Conservation (phyloP, 176 grass and related monocot genomes). For the Hyparrhenia diplandra region DNA sequence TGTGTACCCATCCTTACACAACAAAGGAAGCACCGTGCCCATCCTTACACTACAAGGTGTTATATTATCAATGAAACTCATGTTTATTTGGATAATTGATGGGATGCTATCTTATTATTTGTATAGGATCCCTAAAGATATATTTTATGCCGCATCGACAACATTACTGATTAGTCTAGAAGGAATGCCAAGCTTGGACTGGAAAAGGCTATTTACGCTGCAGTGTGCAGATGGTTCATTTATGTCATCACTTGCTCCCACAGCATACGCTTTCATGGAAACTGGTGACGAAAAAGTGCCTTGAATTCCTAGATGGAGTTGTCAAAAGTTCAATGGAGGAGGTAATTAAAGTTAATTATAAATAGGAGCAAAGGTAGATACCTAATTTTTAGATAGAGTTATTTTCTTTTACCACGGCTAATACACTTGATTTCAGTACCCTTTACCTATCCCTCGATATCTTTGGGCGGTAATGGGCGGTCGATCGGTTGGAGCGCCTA, state of each 20-base stretch:
- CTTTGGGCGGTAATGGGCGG: conserved; percentile 40
- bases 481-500: conserved; percentile 44
- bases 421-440: conserved; percentile 26
- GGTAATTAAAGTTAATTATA: not conserved
- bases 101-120: not conserved
- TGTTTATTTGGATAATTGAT: too few species aligned
- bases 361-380: too few species aligned
- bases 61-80: too few species aligned
- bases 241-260: conserved; percentile 33
- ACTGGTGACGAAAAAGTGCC: conserved; percentile 29
- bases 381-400: too few species aligned
- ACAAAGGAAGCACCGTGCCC: too few species aligned
- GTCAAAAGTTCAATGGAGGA: conserved; percentile 28
- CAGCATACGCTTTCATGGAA: conserved; percentile 40
- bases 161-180: conserved; percentile 42
- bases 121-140: conserved; percentile 39
- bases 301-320: conserved; percentile 37
- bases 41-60: too few species aligned
- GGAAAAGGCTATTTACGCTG: conserved; percentile 37
- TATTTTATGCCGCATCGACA: conserved; percentile 32
- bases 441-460: conserved; percentile 36
- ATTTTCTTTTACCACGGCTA: too few species aligned
- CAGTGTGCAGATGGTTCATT: conserved; percentile 44
- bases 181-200: conserved; percentile 43
- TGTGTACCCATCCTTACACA: too few species aligned